Base-by-base conservation (phyloP, 1,284 basidiomycete species). In the Apiotrichum domesticum region DNA sequence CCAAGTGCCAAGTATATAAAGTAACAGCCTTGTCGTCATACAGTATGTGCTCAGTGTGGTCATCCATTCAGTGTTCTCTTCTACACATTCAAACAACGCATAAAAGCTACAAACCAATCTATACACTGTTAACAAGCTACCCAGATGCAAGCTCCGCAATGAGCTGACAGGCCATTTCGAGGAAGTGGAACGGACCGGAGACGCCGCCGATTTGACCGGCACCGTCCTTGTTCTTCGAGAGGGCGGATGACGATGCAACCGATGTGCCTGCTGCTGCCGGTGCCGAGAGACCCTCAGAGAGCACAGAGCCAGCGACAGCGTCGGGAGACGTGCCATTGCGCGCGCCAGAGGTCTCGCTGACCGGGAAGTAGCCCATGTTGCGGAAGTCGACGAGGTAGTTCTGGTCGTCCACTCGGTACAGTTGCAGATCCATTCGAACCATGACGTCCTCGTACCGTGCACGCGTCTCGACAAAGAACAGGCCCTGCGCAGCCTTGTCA, bases 351-450 rank as follows among this genome's bases (percentile, higher is more conserved):
- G 60, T 60, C 82, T 57, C 56, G 45, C 35, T n/a, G 33, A 68
- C 81, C 80, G 64, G 67, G 75, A 93, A 93, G 59, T 94, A 90
- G 67, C 90, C 91, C 71, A 97, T 89, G 79, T 98, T 95, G 67
- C 96, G 85, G 78, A 99, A 98, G 73, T 98, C 95, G 61, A 98
- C 96, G 35, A 98, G 83, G 76, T 97, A 98, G 78, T 98, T 98
- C 72, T 87, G 85, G 39, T 87, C 86, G 74, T 98, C 95, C 33
- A 98, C 91, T 80, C 90, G 88, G 75, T 98, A 98, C 46, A 98
- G 81, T 68, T 98, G 93, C 2, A 98, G 81, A 77, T 98, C 96
- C 94, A 98, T 97, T 33, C 95, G 82, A 7, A 93, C 91, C 76
- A 96, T 90, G 29, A 94, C 87, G 69, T 93, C 87, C 66, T 90